These are phyloP conservation scores for Trametes sanguinea DNA, from an alignment of 768 basidiomycete species.

Conservation along the genomic window DNA sequence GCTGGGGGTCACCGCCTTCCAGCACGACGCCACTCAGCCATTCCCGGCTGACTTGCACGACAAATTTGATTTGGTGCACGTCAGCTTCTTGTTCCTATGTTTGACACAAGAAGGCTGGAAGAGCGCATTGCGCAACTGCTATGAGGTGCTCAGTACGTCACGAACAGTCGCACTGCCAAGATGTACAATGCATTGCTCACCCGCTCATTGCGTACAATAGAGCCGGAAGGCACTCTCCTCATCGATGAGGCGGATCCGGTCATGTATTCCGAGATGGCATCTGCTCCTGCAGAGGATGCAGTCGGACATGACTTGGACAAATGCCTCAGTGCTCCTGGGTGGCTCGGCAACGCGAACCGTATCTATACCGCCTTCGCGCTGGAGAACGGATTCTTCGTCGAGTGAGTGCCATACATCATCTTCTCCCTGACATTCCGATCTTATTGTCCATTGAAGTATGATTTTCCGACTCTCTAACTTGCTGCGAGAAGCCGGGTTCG, in stretches of 20 bases:
- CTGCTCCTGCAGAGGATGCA: neutral
- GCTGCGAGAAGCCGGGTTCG: neutral
- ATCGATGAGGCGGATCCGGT: conserved; percentile 11
- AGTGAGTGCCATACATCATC: conserved; percentile 5
- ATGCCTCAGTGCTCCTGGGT: conserved; percentile 6
- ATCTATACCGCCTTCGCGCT: conserved; percentile 16
- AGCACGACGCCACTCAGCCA: conserved; percentile 24
- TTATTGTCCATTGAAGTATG: neutral
- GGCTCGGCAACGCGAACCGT: conserved; percentile 20
- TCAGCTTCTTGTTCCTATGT: conserved; percentile 21
- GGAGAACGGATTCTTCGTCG: conserved; percentile 10
- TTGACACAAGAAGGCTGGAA: conserved; percentile 21
- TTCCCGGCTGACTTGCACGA: conserved; percentile 18
- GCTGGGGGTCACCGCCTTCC: conserved; percentile 19
- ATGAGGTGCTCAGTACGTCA: conserved; percentile 15
- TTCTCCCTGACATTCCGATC: neutral
- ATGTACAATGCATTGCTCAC: neutral
- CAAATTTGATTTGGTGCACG: conserved; percentile 24
- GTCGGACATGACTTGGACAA: conserved; percentile 9
- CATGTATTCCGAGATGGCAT: neutral
- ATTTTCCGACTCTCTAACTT: conserved; percentile 6
- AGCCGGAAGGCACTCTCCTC: conserved; percentile 11
- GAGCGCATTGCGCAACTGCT: conserved; percentile 10
- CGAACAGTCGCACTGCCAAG: neutral
- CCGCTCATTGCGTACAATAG: neutral